A percentile compares a stretch with the other conserved stretches of the same genome.
These are phyloP conservation scores for Penicillium argentinense DNA, from an alignment of 495 filamentous ascomycete species.

Conservation along the genomic window DNA sequence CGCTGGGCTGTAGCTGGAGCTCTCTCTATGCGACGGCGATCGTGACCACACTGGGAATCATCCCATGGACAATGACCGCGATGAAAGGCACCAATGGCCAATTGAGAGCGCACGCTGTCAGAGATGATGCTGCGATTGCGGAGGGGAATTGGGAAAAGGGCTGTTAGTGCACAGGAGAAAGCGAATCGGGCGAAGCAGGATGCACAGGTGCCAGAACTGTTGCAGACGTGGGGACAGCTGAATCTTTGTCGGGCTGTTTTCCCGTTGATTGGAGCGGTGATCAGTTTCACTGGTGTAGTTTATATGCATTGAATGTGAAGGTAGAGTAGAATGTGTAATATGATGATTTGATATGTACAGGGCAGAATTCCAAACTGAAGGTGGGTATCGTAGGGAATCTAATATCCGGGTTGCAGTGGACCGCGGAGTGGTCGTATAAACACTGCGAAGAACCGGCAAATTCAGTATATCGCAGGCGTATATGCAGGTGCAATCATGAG, in stretches of 20 bases:
- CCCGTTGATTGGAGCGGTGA: slow-evolving; percentile 19
- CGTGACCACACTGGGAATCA: slow-evolving; percentile 26
- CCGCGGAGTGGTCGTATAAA: neutral
- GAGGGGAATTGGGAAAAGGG: slow-evolving; percentile 19
- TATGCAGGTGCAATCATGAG: too few relatives aligned
- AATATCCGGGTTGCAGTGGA: neutral
- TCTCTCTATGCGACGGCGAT: slow-evolving; percentile 24
- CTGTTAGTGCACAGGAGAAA: slow-evolving; percentile 18
- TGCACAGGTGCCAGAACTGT: slow-evolving; percentile 15
- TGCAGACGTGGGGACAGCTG: slow-evolving; percentile 22
- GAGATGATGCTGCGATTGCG: slow-evolving; percentile 18
- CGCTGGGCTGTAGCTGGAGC: slow-evolving; percentile 11
- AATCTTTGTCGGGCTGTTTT: slow-evolving; percentile 20
- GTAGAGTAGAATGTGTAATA: neutral
- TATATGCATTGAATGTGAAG: slow-evolving; percentile 8
- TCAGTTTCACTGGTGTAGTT: slow-evolving; percentile 23
- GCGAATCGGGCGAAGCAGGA: slow-evolving; percentile 21
- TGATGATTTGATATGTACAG: slow-evolving; percentile 14
- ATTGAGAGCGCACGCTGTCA: slow-evolving; percentile 24
- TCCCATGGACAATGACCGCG: slow-evolving; percentile 31
- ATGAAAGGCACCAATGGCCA: slow-evolving; percentile 26
- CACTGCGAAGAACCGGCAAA: too few relatives aligned
- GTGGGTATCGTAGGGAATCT: slow-evolving; percentile 16
- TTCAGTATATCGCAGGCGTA: too few relatives aligned
- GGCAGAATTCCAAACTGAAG: slow-evolving; percentile 2